Evolutionary conservation across 73 alveolate genomes (phyloP).

Genomic region (Uronychia binucleata): DNA sequence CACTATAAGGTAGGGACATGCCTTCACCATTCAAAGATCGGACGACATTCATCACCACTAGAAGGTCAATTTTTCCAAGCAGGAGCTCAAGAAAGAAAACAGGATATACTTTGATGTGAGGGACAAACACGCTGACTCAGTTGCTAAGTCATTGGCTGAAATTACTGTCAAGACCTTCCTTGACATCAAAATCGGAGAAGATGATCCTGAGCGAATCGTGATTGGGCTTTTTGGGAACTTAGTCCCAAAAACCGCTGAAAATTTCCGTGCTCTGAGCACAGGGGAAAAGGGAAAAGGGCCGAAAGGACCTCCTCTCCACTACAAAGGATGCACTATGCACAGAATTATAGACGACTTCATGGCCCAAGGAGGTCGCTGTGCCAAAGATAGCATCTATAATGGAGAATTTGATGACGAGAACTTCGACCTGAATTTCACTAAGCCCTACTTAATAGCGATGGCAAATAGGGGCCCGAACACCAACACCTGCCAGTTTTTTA

Average conservation of each 20-base stretch:
- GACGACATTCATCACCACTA: background rate
- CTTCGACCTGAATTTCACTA: conserved; percentile 62
- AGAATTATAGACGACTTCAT: conserved; percentile 83
- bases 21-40: background rate
- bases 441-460: conserved; percentile 80
- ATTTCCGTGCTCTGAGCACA: conserved; percentile 55
- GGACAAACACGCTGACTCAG: conserved; percentile 72
- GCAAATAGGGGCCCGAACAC: conserved; percentile 39
- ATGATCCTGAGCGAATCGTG: conserved; percentile 73
- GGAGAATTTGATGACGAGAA: conserved; percentile 84
- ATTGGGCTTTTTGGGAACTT: conserved; percentile 66
- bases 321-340: conserved; percentile 88
- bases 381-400: conserved; percentile 77
- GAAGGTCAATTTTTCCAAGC: background rate
- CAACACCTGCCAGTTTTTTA: conserved; percentile 46
- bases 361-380: conserved; percentile 89
- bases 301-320: conserved; percentile 28
- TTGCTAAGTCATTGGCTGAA: conserved; percentile 2
- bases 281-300: conserved; percentile 46
- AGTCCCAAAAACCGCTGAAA: conserved; percentile 64
- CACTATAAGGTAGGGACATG: background rate
- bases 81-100: background rate
- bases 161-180: conserved; percentile 56
- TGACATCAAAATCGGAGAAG: conserved; percentile 84
- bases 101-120: conserved; percentile 80